Base-by-base conservation (phyloP, 2,329 filamentous ascomycete species). In the Epichloe sp. region DNA sequence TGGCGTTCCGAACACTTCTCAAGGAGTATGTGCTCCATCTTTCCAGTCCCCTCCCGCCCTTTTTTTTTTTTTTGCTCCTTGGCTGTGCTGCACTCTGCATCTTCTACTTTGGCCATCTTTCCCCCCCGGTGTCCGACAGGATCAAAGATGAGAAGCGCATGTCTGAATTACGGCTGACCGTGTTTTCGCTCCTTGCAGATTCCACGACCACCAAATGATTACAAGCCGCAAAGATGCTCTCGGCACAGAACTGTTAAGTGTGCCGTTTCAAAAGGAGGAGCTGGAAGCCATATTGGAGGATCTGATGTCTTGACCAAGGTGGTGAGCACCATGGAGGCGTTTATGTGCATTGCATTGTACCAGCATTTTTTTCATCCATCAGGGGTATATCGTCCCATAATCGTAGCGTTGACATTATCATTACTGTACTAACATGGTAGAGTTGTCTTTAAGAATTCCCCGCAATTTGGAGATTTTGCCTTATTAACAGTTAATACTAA, bases 141-240 rank as follows among this genome's bases (percentile, higher is more conserved):
- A 8, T 3, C 26, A 31, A 10, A 31, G 26, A 31, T 4, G 26
- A 31, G 8, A 31, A 4, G 26, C 7, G 26, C 8, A 10, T 31
- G 31, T 11, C 31, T 31, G 31, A 31, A 31, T 31, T 31, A 11
- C 72, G 63, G 50, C 34, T 47, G 14, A 51, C 49, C 52, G 5
- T n/a, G 31, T 47, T 37, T 23, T 48, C 14, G 19, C 11, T 26
- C 21, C 10, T 4, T 26, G 14, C 57, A 86, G 82, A 67, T 93
- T 98, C 66, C 88, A 96, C 64, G 93, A 98, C 62, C 93, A 98
- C 71, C 88, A 96, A 63, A 97, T 98, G 82, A 86, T 98, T 56
- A 88, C 88, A 51, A 94, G 86, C 55, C 80, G 83, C 55, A 91
- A 91, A 63, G 91, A 98, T 65, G 78, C 79, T 0, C 73, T 90